Evolutionary conservation across 345 rosid genomes (phyloP).

Genomic region (Firmiana major): DNA sequence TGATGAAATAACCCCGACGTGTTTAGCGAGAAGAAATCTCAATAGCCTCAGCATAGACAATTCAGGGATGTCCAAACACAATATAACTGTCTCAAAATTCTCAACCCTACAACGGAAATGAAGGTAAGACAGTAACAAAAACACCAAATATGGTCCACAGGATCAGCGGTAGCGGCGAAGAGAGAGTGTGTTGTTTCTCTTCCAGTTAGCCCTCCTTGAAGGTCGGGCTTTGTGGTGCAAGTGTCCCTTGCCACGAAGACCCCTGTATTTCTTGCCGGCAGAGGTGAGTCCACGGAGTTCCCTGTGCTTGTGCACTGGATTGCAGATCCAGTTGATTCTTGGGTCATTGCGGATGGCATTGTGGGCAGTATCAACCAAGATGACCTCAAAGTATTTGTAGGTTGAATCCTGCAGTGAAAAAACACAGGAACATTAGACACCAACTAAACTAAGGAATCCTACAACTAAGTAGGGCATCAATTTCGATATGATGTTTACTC

Average conservation of each 20-base stretch:
- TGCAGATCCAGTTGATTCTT: constrained; percentile 81
- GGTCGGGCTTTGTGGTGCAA: constrained; percentile 69
- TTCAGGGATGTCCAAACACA: neutral
- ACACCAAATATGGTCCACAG: constrained; percentile 4
- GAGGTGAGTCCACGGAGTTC: constrained; percentile 84
- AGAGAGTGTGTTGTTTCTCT: constrained; percentile 55
- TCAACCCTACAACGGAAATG: constrained; percentile 8
- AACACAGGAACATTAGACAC: neutral
- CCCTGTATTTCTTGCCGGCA: constrained; percentile 81
- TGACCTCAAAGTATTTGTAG: constrained; percentile 72
- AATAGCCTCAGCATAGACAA: neutral
- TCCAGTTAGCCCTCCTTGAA: constrained; percentile 81
- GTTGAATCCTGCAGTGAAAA: constrained; percentile 55
- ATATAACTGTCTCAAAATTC: neutral
- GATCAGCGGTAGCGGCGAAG: constrained; percentile 70
- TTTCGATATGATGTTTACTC: neutral
- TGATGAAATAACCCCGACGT: neutral
- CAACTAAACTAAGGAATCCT: neutral
- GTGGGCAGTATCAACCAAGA: constrained; percentile 70
- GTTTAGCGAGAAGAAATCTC: constrained; percentile 1
- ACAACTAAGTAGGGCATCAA: neutral
- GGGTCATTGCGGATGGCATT: constrained; percentile 72
- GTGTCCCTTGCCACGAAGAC: constrained; percentile 82
- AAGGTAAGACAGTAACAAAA: constrained; percentile 18
- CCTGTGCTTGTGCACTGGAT: constrained; percentile 83